Base-by-base conservation (phyloP, 352 stramenopile species). In the Peronospora farinosa region DNA sequence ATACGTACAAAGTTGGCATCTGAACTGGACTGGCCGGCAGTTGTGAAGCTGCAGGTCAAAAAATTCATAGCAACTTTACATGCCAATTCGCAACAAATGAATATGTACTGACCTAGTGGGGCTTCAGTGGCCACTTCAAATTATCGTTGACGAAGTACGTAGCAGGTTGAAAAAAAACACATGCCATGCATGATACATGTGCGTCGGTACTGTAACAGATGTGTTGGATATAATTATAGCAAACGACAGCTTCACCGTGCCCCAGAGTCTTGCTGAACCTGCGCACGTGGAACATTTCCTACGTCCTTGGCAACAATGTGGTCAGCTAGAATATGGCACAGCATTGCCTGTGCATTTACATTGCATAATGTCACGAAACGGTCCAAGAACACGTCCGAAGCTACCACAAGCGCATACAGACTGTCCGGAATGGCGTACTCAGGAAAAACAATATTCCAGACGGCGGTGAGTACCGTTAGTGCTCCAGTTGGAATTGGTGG, bases 341-440 rank as follows among this genome's bases (percentile, higher is more conserved):
- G 57, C 65, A 92, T 82, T 12, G 78, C 77, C 58, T 88, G 74
- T 23, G 70, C 65, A 48, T 84, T 82, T 30, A 92, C 69, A 54
- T 92, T 92, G 59, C 69, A 78, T 27, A 88, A 51, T 3, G 81
- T 90, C 7, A 86, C 61, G 27, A 90, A 55, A 42, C 81, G 81
- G 30, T 90, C 77, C 13, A 92, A 52, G 17, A 90, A 67, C 17
- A 86, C 77, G 43, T 92, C 81, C 3, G 68, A 73, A 3, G 74
- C 78, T 16, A 84, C 51, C 25, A 90, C 55, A 45, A 87, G 79
- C 35, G 71, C 61, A 43, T 84, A 88, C 32, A 87, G 51, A n/a
- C n/a, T 62, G 40, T 60, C 47, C 2, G 82, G 79, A 23, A 90
- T 57, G 8, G 77, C 60, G 11, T 61, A 59, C 2, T 50, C 57